These are phyloP conservation scores for Hirsutella rhossiliensis DNA, from an alignment of 2,329 filamentous ascomycete species.

Conservation along the genomic window DNA sequence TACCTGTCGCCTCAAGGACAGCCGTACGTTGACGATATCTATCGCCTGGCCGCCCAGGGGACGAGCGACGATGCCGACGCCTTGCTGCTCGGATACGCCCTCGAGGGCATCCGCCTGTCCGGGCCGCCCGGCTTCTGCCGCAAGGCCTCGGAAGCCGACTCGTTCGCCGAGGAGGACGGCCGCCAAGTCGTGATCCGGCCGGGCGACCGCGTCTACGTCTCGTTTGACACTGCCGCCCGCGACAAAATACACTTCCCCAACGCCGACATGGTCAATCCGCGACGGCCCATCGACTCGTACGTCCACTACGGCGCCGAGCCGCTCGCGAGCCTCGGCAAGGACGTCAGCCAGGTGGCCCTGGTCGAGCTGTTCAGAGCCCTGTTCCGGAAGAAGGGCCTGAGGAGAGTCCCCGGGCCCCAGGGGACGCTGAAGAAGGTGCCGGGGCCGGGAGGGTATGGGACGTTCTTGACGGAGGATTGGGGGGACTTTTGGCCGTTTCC, in stretches of 20 bases:
- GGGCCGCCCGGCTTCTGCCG: slow-evolving; percentile 51
- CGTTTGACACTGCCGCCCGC: slow-evolving; percentile 42
- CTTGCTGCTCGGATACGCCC: slow-evolving; percentile 53
- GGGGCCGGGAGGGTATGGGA: slow-evolving; percentile 38
- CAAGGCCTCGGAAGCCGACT: slow-evolving; percentile 32
- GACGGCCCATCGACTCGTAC: slow-evolving; percentile 51
- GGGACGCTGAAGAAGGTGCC: slow-evolving; percentile 56
- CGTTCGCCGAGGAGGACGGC: slow-evolving; percentile 38
- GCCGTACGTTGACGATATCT: slow-evolving; percentile 46
- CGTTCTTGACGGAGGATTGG: slow-evolving; percentile 58
- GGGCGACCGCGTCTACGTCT: slow-evolving; percentile 51
- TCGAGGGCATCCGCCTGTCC: slow-evolving; percentile 60
- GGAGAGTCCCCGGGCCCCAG: slow-evolving; percentile 49
- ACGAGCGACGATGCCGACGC: slow-evolving; percentile 46
- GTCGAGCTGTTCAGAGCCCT: slow-evolving; percentile 57
- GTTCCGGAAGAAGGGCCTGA: slow-evolving; percentile 47
- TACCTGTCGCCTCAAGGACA: slow-evolving; percentile 49
- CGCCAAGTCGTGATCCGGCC: slow-evolving; percentile 36
- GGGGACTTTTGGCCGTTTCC: slow-evolving; percentile 35
- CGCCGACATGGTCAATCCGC: slow-evolving; percentile 47
- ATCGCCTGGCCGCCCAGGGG: slow-evolving; percentile 43
- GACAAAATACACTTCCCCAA: slow-evolving; percentile 49
- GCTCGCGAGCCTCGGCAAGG: slow-evolving; percentile 49
- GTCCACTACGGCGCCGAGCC: slow-evolving; percentile 52
- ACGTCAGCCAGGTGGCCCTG: slow-evolving; percentile 48